These are phyloP conservation scores for Echinosophora koreensis DNA, from an alignment of 306 rosid genomes.

Conservation along the genomic window DNA sequence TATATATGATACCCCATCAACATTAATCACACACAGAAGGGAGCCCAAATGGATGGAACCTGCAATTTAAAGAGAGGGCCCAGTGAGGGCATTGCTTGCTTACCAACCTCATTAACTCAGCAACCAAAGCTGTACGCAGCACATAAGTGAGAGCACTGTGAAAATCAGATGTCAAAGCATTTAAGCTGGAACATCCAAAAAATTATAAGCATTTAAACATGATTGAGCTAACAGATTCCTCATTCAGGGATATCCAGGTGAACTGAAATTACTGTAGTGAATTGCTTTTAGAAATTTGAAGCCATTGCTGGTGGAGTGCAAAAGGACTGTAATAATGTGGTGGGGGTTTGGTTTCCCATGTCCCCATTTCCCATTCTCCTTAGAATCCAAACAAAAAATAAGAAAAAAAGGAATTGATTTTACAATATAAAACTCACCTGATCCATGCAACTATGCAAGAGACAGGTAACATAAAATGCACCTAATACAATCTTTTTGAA, in stretches of 20 bases:
- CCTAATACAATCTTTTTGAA: conserved; percentile 8
- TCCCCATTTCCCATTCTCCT: conserved; percentile 19
- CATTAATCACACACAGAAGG: conserved; percentile 34
- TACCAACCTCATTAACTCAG: conserved; percentile 45
- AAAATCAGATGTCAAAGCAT: conserved; percentile 18
- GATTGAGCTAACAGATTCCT: conserved; percentile 20
- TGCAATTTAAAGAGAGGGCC: conserved; percentile 47
- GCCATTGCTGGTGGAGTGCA: not conserved
- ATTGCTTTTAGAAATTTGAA: not conserved
- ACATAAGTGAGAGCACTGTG: conserved; percentile 12
- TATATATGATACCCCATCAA: conserved; percentile 32
- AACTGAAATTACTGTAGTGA: not conserved
- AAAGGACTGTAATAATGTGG: not conserved
- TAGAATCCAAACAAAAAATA: not conserved
- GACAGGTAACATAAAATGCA: conserved; percentile 22
- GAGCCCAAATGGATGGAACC: conserved; percentile 27
- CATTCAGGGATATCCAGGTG: not conserved
- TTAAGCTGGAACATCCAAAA: not conserved
- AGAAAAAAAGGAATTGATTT: not conserved
- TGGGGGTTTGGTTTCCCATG: not conserved
- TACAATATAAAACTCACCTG: conserved; percentile 18
- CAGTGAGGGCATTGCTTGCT: conserved; percentile 36
- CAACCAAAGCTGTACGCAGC: conserved; percentile 38
- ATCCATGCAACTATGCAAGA: conserved; percentile 25
- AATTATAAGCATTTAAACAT: not conserved